phyloP scores from a whole-genome alignment of 495 filamentous ascomycete genomes.

The Hyaloscypha hepaticicola region DNA sequence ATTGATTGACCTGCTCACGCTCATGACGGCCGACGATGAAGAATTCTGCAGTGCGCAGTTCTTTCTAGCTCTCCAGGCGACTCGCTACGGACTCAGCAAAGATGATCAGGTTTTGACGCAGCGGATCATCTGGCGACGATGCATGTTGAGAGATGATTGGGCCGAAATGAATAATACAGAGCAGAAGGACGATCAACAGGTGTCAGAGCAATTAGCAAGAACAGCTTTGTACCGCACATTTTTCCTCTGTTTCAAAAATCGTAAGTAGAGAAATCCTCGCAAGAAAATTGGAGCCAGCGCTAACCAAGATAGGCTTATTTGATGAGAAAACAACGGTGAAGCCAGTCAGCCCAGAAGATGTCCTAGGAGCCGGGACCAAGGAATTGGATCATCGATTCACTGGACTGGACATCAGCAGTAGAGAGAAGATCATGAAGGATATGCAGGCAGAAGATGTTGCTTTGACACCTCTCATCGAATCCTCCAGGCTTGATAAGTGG shows the following conservation, averaged over 20 bases:
- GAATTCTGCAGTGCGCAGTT: constrained; percentile 47
- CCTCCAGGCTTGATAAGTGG: constrained; percentile 51
- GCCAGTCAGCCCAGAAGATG: constrained; percentile 39
- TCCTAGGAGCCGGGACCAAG: constrained; percentile 39
- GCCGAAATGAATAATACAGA: constrained; percentile 45
- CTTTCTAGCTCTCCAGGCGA: constrained; percentile 56
- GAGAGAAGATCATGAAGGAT: constrained; percentile 43
- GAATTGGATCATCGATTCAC: constrained; percentile 39
- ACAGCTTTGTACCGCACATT: constrained; percentile 43
- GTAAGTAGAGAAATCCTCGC: constrained; percentile 27
- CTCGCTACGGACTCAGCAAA: constrained; percentile 40
- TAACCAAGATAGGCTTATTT: constrained; percentile 27
- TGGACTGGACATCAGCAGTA: constrained; percentile 43
- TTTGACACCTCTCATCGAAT: constrained; percentile 44
- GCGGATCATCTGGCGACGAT: constrained; percentile 66
- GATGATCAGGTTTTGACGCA: constrained; percentile 43
- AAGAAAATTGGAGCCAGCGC: neutral
- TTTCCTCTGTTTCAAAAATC: constrained; percentile 31
- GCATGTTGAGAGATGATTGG: constrained; percentile 66
- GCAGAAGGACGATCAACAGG: constrained; percentile 39
- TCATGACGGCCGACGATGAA: constrained; percentile 50
- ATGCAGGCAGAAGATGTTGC: constrained; percentile 44
- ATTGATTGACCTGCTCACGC: constrained; percentile 79
- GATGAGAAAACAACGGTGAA: constrained; percentile 21
- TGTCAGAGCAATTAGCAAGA: constrained; percentile 34